These are phyloP conservation scores for Podospora pseudopauciseta DNA, from an alignment of 495 filamentous ascomycete genomes.

Conservation along the genomic window DNA sequence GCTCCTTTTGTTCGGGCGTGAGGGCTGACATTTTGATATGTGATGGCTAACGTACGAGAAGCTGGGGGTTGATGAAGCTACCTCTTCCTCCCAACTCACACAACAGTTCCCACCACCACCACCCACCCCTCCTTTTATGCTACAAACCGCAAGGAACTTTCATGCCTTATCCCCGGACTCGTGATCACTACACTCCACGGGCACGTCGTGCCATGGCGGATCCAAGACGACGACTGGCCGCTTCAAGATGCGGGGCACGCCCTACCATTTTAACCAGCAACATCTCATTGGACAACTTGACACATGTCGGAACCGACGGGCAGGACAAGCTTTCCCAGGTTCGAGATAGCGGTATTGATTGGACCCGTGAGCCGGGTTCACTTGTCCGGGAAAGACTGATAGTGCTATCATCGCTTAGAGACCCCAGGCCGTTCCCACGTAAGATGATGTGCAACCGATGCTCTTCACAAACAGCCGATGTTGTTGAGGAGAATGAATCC, in stretches of 20 bases:
- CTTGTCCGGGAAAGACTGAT: slow-evolving; percentile 7
- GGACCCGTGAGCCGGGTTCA: slow-evolving; percentile 16
- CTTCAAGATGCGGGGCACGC: neutral
- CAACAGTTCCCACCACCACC: neutral
- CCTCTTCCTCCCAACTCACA: neutral
- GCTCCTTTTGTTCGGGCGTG: slow-evolving; percentile 57
- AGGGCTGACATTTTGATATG: slow-evolving; percentile 40
- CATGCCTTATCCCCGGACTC: neutral
- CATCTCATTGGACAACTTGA: slow-evolving; percentile 16
- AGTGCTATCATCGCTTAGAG: neutral
- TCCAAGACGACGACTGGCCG: slow-evolving; percentile 2
- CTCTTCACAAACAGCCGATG: neutral
- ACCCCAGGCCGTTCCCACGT: neutral
- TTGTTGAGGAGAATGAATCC: slow-evolving; percentile 1
- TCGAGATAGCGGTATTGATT: neutral
- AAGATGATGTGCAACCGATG: neutral
- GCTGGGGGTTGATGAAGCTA: neutral
- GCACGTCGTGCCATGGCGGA: neutral
- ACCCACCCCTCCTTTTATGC: slow-evolving; percentile 11
- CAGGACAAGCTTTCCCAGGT: neutral
- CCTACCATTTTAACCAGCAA: slow-evolving; percentile 19
- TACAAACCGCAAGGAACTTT: neutral
- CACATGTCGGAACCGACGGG: neutral
- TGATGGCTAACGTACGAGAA: neutral
- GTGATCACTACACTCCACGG: slow-evolving; percentile 11